These are phyloP conservation scores for Aspergillus amoenus DNA, from an alignment of 2,329 filamentous ascomycete species.

Conservation along the genomic window DNA sequence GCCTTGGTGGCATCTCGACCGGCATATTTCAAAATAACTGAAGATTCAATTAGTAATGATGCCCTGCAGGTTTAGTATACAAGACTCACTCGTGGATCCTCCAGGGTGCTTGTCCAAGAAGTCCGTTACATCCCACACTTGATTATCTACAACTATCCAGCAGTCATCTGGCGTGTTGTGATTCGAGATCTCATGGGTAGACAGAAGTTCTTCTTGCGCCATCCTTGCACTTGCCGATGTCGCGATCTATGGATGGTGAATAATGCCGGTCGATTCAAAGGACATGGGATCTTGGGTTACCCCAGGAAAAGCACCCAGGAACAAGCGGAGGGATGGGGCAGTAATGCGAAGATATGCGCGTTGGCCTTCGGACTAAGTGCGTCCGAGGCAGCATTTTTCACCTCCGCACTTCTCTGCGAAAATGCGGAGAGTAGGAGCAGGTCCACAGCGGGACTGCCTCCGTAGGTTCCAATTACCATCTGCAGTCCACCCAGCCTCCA, in stretches of 20 bases:
- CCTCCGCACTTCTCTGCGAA: constrained; percentile 7
- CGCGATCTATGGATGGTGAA: background rate
- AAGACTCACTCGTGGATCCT: constrained; percentile 51
- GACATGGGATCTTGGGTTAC: too few relatives aligned
- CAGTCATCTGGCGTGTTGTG: constrained; percentile 53
- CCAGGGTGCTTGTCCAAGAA: constrained; percentile 66
- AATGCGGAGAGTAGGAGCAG: constrained; percentile 12
- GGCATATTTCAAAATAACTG: constrained; percentile 48
- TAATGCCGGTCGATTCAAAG: background rate
- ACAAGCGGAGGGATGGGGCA: background rate
- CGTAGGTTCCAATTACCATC: background rate
- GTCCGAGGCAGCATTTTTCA: constrained; percentile 2
- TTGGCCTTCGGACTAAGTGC: background rate
- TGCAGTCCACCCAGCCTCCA: background rate
- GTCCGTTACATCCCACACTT: constrained; percentile 66
- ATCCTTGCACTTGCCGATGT: constrained; percentile 18
- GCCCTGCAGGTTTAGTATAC: background rate
- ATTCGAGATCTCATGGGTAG: constrained; percentile 45
- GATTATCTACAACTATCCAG: constrained; percentile 69
- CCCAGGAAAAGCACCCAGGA: background rate
- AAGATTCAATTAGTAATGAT: background rate
- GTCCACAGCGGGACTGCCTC: constrained; percentile 12
- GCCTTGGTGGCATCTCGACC: constrained; percentile 47
- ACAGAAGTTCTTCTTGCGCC: constrained; percentile 35
- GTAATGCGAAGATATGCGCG: constrained; percentile 1